A percentile compares a stretch with the other conserved stretches of the same genome.
phyloP scores from a whole-genome alignment of 2,329 filamentous ascomycete species.

The Epichloe bromicola region DNA sequence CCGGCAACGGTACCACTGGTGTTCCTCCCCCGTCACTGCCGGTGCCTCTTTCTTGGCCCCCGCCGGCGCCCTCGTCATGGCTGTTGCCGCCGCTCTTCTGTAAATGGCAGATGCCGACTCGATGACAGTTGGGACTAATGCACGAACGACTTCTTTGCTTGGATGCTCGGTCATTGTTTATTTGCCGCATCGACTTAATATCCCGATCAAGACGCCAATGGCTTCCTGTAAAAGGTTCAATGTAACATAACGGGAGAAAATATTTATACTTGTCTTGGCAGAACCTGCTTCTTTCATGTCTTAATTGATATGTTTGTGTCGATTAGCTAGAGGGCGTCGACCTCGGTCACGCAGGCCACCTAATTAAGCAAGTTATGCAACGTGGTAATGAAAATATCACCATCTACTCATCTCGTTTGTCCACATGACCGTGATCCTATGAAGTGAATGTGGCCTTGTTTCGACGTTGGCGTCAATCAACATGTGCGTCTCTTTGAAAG shows the following conservation, averaged over 20 bases:
- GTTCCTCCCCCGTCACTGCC: constrained; percentile 7
- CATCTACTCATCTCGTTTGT: not conserved
- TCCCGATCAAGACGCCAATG: not conserved
- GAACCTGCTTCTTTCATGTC: not conserved
- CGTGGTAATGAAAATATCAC: not conserved
- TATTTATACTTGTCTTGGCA: not conserved
- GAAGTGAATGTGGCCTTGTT: not conserved
- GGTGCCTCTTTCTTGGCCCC: constrained; percentile 9
- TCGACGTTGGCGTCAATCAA: too few relatives aligned
- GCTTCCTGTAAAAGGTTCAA: not conserved
- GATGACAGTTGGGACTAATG: not conserved
- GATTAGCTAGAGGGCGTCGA: constrained; percentile 1
- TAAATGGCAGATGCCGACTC: not conserved
- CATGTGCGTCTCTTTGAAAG: too few relatives aligned
- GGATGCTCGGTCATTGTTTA: not conserved
- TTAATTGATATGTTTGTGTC: not conserved
- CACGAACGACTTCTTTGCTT: not conserved
- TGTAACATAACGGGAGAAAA: constrained; percentile 2
- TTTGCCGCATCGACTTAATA: not conserved
- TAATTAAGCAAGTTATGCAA: not conserved
- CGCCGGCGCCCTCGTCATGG: constrained; percentile 8
- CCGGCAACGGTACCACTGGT: constrained; percentile 1
- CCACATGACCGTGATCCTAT: not conserved
- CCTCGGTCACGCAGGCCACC: not conserved
- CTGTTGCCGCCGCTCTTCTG: constrained; percentile 7